Percentiles rank a stretch among this genome's conserved stretches.
Conservation (phyloP, 1,139 yeast species). For the Taphrina confusa region DNA sequence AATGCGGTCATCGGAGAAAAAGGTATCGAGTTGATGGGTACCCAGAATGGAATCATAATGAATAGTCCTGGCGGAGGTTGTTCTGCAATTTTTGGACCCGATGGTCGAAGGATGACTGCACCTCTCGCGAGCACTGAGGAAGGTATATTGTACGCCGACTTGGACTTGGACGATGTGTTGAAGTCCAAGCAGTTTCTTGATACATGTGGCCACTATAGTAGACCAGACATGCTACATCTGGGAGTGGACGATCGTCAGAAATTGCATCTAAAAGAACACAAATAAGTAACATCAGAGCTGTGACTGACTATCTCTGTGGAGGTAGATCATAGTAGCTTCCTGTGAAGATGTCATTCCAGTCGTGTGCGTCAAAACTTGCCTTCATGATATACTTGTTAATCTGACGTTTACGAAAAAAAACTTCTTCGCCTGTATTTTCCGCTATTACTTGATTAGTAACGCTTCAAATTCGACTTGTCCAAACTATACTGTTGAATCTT, state of each 20-base stretch:
- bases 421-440: too few relatives aligned
- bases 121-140: background rate
- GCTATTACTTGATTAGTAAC: too few relatives aligned
- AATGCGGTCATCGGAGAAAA: background rate
- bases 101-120: constrained; percentile 1
- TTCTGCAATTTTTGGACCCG: constrained; percentile 7
- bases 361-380: too few relatives aligned
- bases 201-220: constrained; percentile 3
- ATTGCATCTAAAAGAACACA: background rate
- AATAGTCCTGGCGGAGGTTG: constrained; percentile 11
- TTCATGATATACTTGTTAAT: too few relatives aligned
- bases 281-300: too few relatives aligned
- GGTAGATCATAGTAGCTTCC: too few relatives aligned
- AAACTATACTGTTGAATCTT: too few relatives aligned
- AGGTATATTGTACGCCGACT: constrained; percentile 3
- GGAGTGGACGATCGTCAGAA: constrained; percentile 1
- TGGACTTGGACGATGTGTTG: background rate
- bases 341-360: too few relatives aligned
- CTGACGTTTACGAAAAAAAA: too few relatives aligned
- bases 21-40: background rate
- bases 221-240: constrained; percentile 3
- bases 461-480: too few relatives aligned
- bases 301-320: too few relatives aligned
- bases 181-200: background rate
- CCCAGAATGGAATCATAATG: background rate